Base-by-base conservation (phyloP, 306 rosid species). In the Ochetophila trinervis region DNA sequence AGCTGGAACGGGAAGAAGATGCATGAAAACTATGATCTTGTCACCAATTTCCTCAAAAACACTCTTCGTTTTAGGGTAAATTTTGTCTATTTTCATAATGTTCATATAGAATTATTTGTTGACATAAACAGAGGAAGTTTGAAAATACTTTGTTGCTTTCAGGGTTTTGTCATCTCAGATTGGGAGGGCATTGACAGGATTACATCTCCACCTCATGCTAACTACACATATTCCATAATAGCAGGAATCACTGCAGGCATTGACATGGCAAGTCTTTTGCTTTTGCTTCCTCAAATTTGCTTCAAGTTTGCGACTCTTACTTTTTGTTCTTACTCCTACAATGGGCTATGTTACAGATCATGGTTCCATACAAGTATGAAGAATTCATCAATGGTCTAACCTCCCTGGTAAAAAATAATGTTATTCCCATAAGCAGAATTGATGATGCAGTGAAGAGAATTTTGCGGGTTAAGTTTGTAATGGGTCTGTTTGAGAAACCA, bases 391-490 rank as follows among this genome's bases (percentile, higher is more conserved):
- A 76, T 18, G 58, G 19, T 42, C 65, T 76, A 21, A 65, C 54
- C 42, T 45, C 5, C n/a, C 67, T 57, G 4, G 80, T 76, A 2
- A 60, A 57, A 21, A 57, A 44, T 30, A 65, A 58, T 0, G 19
- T 42, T n/a, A 70, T 76, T 59, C 71, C 72, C 15, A 65, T 76
- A 12, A 70, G 68, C 34, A 50, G 80, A 27, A 76, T 76, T 21
- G 67, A 76, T 24, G 80, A 76, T 53, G 80, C 80, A 52, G 80
- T 76, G 19, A 51, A 60, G 47, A 76, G 80, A 40, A 76, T 76
- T 16, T 65, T 76, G 55, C 48, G 80, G 15, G 80, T 76, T 20
- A 76, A 76, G 47, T 76, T 70, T 30, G 54, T 44, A 20, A 76
- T 70, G 76, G 73, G 68, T 51, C 64, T 76, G 30, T 76, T 76